These are phyloP conservation scores for Pythium diclinum DNA, from an alignment of 352 stramenopile species.

Conservation along the genomic window DNA sequence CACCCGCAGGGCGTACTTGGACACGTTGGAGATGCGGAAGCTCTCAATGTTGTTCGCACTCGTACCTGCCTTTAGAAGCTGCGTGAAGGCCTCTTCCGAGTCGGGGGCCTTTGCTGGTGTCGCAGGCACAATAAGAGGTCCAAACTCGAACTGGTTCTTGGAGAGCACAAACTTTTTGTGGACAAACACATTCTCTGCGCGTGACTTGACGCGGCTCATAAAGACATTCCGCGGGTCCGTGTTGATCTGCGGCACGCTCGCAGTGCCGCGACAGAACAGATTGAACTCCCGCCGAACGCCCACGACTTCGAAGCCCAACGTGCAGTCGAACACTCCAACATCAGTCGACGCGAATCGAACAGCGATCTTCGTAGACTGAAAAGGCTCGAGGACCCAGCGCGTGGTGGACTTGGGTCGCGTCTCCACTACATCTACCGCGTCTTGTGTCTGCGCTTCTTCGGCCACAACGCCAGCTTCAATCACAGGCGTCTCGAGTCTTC, in stretches of 20 bases:
- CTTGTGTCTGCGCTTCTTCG: not conserved
- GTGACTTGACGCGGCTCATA: slow-evolving; percentile 90
- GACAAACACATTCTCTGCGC: slow-evolving; percentile 58
- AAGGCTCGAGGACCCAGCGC: slow-evolving; percentile 83
- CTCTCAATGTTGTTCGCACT: slow-evolving; percentile 76
- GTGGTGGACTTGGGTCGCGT: slow-evolving; percentile 18
- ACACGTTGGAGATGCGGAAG: slow-evolving; percentile 91
- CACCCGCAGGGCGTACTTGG: slow-evolving; percentile 68
- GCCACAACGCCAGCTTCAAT: not conserved
- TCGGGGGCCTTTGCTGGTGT: slow-evolving; percentile 23
- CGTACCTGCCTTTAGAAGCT: slow-evolving; percentile 34
- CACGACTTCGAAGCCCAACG: slow-evolving; percentile 90
- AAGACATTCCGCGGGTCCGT: slow-evolving; percentile 93
- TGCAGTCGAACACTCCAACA: slow-evolving; percentile 79
- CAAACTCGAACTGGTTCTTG: slow-evolving; percentile 91
- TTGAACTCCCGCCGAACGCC: slow-evolving; percentile 80
- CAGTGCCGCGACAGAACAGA: slow-evolving; percentile 78
- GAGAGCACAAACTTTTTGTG: slow-evolving; percentile 92
- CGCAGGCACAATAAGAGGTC: slow-evolving; percentile 77
- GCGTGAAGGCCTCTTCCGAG: slow-evolving; percentile 46
- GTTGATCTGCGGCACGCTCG: slow-evolving; percentile 91
- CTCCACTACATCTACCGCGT: not conserved
- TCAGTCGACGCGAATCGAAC: slow-evolving; percentile 81
- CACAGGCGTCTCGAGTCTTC: not conserved
- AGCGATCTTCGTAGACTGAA: slow-evolving; percentile 50